Evolutionary conservation across 164 flowering plant species (phyloP).

Genomic region (Houttuynia cordata): DNA sequence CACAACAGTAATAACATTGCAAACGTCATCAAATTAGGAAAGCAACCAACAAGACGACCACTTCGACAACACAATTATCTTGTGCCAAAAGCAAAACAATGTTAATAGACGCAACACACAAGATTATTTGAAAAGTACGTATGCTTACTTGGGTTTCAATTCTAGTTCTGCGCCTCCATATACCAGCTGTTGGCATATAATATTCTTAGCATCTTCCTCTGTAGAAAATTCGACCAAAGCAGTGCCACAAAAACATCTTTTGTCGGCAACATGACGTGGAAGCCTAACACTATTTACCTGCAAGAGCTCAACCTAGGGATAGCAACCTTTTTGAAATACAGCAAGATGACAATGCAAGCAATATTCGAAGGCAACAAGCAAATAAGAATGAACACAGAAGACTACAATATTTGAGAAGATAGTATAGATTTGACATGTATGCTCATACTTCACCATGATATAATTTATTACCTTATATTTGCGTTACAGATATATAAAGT

Average conservation of each 20-base stretch:
- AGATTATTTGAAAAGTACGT: background rate
- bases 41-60: background rate
- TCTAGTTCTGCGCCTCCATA: slow-evolving; percentile 61
- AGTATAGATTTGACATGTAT: no score
- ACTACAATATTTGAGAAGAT: no score
- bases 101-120: background rate
- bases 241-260: slow-evolving; percentile 68
- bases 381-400: no score
- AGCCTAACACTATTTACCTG: slow-evolving; percentile 90
- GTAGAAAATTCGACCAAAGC: slow-evolving; percentile 81
- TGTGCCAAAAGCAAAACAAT: background rate
- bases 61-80: background rate
- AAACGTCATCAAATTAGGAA: background rate
- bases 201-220: slow-evolving; percentile 66
- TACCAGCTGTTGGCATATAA: slow-evolving; percentile 45
- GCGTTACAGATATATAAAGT: no score
- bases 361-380: no score
- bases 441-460: no score
- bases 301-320: slow-evolving; percentile 4
- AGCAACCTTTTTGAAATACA: background rate
- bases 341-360: background rate
- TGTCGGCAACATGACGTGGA: slow-evolving; percentile 82
- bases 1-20: background rate
- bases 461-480: no score
- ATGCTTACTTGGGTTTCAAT: slow-evolving; percentile 69